Evolutionary conservation across 2,329 filamentous ascomycete species (phyloP), one percentile per base, ranked within the genome.

Genomic region (Trichoderma koningii): DNA sequence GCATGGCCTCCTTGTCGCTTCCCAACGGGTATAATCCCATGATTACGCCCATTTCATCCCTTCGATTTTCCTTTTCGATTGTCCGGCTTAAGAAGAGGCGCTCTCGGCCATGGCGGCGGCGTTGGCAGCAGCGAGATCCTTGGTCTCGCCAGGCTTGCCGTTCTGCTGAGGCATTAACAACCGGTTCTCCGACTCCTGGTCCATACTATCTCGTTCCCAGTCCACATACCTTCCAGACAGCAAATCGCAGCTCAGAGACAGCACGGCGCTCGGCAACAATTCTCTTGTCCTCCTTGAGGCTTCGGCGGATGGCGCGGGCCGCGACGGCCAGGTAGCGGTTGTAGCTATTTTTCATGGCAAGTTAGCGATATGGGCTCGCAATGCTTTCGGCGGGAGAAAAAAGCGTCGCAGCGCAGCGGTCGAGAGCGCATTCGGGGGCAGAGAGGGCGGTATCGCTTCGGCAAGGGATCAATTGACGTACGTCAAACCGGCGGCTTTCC

Each of bases 311-410:
- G 77, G 92, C 91, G 81, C 93, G 93, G 81, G 93, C 88, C 76
- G 95, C 93, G 82, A 99, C 87, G 77, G 93, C 89, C 78, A 99
- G 89, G 89, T 97, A 98, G 84, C 93, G 95, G 90, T 99, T 99
- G 92, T 99, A 99, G 84, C 95, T 99, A 79, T 77, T 68, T 34
- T 38, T 55, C 61, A 70, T 69, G 62, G 64, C 69, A 41, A 65
- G 63, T 52, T 12, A 50, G 74, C 80, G 76, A 80, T 7, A 41
- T 41, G 15, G 30, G 52, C 23, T 66, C 55, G 47, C 41, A 53
- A 7, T 23, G 47, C 17, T 38, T 30, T 59, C 26, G 55, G 55
- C 15, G 30, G 50, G 26, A 55, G 26, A 42, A 42, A 55, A 55
- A 59, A 55, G 34, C 34, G 60, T 62, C 60, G 60, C 60, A 63